These are phyloP conservation scores for Glycine latifolia DNA, from an alignment of 306 rosid genomes.

Conservation along the genomic window DNA sequence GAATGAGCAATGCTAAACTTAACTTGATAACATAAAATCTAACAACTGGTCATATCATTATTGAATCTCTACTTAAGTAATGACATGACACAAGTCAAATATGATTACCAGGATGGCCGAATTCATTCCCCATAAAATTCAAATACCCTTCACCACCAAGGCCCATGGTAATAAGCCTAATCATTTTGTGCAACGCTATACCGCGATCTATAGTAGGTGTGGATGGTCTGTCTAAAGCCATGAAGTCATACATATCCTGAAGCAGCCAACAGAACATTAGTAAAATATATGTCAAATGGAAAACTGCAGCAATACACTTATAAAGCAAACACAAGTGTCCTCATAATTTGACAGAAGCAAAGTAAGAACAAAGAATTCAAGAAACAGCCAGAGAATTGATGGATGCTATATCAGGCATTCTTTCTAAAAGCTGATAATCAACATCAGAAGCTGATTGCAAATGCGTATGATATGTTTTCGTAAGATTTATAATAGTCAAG, in stretches of 20 bases:
- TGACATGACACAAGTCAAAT: conserved; percentile 17
- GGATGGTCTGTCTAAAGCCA: conserved; percentile 89
- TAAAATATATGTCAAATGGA: conserved; percentile 30
- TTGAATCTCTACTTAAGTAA: conserved; percentile 36
- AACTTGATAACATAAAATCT: conserved; percentile 41
- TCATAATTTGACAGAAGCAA: conserved; percentile 25
- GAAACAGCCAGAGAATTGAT: conserved; percentile 19
- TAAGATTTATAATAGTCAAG: conserved; percentile 33
- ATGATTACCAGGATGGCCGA: conserved; percentile 95
- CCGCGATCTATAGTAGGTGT: conserved; percentile 93
- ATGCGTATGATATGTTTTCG: conserved; percentile 36
- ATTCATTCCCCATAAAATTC: conserved; percentile 99
- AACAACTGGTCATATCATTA: conserved; percentile 28
- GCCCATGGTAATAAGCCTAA: conserved; percentile 94
- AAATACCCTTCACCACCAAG: conserved; percentile 98
- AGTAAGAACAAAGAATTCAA: conserved; percentile 30
- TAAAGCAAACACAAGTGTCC: conserved; percentile 20
- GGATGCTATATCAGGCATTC: conserved; percentile 26
- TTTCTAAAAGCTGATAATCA: conserved; percentile 29
- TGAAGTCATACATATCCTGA: conserved; percentile 98
- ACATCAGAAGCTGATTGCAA: conserved; percentile 39
- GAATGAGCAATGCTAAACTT: conserved; percentile 33
- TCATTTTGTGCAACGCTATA: conserved; percentile 96
- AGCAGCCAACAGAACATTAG: conserved; percentile 41
- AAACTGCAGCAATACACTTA: conserved; percentile 26